Percentiles rank a stretch among this genome's conserved stretches.
Evolutionary conservation across 805 yeast genomes (phyloP).

Genomic region (Saccharomycopsis schoenii): DNA sequence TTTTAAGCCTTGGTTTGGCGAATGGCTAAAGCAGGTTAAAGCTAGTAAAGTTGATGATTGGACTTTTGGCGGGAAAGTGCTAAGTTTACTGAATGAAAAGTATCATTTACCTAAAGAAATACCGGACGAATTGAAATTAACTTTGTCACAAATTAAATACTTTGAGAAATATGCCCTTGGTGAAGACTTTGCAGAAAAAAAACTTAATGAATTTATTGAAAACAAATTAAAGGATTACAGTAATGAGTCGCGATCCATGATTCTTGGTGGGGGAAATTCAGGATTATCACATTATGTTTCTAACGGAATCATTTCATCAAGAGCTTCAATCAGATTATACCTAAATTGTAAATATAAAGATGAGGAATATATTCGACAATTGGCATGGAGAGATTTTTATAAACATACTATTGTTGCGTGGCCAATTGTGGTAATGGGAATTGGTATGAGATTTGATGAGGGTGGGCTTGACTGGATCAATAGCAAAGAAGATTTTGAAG

Average conservation of each 20-base stretch:
- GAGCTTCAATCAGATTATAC: slow-evolving; percentile 21
- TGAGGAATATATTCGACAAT: slow-evolving; percentile 39
- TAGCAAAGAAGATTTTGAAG: slow-evolving; percentile 31
- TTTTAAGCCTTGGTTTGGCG: slow-evolving; percentile 35
- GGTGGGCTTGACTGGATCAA: slow-evolving; percentile 35
- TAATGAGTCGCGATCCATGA: slow-evolving; percentile 12
- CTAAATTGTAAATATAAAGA: neutral
- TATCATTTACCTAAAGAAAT: neutral
- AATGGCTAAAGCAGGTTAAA: slow-evolving; percentile 29
- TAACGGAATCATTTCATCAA: slow-evolving; percentile 36
- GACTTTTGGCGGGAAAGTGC: neutral
- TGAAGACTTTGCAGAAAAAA: slow-evolving; percentile 26
- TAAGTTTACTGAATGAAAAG: neutral
- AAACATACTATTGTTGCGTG: slow-evolving; percentile 37
- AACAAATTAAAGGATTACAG: slow-evolving; percentile 8
- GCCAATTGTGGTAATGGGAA: slow-evolving; percentile 42
- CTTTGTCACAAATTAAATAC: slow-evolving; percentile 4
- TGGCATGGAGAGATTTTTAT: slow-evolving; percentile 53
- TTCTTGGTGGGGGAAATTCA: slow-evolving; percentile 26
- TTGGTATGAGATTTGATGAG: slow-evolving; percentile 38
- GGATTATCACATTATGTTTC: slow-evolving; percentile 38
- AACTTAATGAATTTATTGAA: neutral
- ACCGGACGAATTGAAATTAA: slow-evolving; percentile 1
- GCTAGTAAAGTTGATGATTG: slow-evolving; percentile 9
- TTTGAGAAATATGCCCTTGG: slow-evolving; percentile 27